Conservation (phyloP, 345 rosid genomes). For the Eucalyptus virginea region DNA sequence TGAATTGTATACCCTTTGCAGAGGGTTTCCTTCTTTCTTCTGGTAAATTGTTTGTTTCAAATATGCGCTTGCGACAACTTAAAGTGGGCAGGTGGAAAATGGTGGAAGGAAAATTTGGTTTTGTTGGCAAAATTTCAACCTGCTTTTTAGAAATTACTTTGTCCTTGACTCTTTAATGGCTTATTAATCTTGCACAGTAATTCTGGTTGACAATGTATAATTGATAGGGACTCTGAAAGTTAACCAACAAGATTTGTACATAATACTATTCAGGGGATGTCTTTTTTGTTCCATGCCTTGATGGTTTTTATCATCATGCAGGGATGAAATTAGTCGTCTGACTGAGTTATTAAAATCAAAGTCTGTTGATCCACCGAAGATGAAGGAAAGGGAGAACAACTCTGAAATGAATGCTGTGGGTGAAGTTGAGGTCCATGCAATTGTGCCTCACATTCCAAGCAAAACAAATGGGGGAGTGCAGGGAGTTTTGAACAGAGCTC, state of each 20-base stretch:
- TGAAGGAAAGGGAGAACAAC: slow-evolving; percentile 16
- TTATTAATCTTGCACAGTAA: not conserved
- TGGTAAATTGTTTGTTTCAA: not conserved
- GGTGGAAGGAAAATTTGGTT: not conserved
- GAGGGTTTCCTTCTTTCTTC: not conserved
- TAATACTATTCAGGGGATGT: not conserved
- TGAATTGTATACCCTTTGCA: not conserved
- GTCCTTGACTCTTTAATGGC: not conserved
- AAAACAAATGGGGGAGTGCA: slow-evolving; percentile 12
- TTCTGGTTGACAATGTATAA: not conserved
- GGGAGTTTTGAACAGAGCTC: slow-evolving; percentile 18
- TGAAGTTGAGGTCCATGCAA: slow-evolving; percentile 13
- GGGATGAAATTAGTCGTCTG: slow-evolving; percentile 62
- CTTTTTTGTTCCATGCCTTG: not conserved
- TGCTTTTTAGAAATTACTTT: not conserved
- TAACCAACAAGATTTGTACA: not conserved
- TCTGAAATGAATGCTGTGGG: slow-evolving; percentile 1
- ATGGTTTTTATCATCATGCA: slow-evolving; percentile 12
- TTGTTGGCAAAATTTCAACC: not conserved
- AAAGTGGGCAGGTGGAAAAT: not conserved
- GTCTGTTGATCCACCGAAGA: slow-evolving; percentile 27
- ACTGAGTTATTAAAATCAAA: slow-evolving; percentile 54
- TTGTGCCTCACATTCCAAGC: slow-evolving; percentile 15
- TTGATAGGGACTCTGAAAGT: not conserved
- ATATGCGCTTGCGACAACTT: not conserved